Evolutionary conservation across 169 alveolate species (phyloP).

Genomic region (Cryptosporidium sp.): DNA sequence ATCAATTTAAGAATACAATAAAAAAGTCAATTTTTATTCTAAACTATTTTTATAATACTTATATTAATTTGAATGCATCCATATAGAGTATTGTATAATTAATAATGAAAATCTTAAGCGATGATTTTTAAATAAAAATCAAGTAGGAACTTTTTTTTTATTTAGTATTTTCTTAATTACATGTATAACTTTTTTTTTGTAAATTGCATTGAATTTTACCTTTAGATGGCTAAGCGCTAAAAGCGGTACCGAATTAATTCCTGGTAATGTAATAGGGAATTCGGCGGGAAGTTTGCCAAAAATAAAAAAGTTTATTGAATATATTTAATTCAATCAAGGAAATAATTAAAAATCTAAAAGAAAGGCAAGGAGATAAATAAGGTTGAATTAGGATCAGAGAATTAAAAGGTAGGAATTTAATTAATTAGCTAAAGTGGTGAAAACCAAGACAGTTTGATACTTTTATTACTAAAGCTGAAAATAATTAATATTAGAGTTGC

Average conservation of each 20-base stretch:
- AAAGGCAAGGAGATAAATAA: background rate
- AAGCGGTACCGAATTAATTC: background rate
- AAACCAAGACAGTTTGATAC: too few species aligned
- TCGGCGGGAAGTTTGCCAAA: background rate
- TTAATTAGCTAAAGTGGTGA: background rate
- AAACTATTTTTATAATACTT: background rate
- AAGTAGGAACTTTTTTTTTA: background rate
- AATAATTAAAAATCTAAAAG: too few species aligned
- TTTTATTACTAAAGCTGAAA: background rate
- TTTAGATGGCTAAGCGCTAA: background rate
- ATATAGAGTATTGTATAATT: background rate
- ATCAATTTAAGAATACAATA: slow-evolving; percentile 18
- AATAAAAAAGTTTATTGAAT: background rate
- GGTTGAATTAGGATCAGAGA: background rate
- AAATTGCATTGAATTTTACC: background rate
- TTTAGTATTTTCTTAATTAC: background rate
- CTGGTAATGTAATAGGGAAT: background rate
- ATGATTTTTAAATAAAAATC: background rate
- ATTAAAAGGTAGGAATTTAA: background rate
- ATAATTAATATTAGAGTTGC: background rate
- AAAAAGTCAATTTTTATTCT: background rate
- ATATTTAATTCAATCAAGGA: too few species aligned
- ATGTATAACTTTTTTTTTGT: background rate
- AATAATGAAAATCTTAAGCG: background rate
- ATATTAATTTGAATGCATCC: background rate